These are phyloP conservation scores for Elongisporangium prolatum DNA, from an alignment of 352 stramenopile genomes.

Conservation along the genomic window DNA sequence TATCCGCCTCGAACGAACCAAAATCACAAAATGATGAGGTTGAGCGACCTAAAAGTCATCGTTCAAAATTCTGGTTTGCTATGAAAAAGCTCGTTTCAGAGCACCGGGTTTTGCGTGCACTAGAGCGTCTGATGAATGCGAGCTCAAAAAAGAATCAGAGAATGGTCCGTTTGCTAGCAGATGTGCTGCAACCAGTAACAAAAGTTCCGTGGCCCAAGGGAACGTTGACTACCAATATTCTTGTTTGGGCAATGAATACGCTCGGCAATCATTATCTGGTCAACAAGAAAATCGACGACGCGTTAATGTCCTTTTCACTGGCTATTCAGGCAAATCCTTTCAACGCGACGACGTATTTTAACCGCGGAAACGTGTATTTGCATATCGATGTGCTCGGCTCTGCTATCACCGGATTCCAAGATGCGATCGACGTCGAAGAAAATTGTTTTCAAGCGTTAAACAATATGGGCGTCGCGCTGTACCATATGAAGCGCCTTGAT, in stretches of 20 bases:
- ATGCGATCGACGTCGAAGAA: conserved; percentile 40
- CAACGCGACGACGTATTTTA: conserved; percentile 37
- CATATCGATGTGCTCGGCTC: conserved; percentile 29
- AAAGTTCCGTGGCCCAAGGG: conserved; percentile 30
- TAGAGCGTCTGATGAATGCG: conserved; percentile 22
- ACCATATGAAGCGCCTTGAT: conserved; percentile 33
- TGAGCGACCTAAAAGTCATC: conserved; percentile 1
- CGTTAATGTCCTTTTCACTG: conserved; percentile 43
- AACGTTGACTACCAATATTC: conserved; percentile 29
- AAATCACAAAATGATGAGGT: not conserved
- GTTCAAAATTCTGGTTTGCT: conserved; percentile 24
- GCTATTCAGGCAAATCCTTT: conserved; percentile 40
- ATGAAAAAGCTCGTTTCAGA: conserved; percentile 43
- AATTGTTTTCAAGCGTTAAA: conserved; percentile 32
- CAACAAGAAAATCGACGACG: conserved; percentile 31
- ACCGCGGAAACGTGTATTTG: conserved; percentile 48
- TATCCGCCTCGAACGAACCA: not conserved
- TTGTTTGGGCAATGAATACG: conserved; percentile 52
- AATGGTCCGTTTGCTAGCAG: conserved; percentile 14
- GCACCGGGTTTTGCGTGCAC: conserved; percentile 33
- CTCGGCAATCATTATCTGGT: conserved; percentile 26
- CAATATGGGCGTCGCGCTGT: conserved; percentile 45
- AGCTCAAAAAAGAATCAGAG: conserved; percentile 29
- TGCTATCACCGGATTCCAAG: conserved; percentile 36
- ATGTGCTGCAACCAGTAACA: conserved; percentile 14